phyloP scores from a whole-genome alignment of 306 rosid genomes.

The Gillenia trifoliata region DNA sequence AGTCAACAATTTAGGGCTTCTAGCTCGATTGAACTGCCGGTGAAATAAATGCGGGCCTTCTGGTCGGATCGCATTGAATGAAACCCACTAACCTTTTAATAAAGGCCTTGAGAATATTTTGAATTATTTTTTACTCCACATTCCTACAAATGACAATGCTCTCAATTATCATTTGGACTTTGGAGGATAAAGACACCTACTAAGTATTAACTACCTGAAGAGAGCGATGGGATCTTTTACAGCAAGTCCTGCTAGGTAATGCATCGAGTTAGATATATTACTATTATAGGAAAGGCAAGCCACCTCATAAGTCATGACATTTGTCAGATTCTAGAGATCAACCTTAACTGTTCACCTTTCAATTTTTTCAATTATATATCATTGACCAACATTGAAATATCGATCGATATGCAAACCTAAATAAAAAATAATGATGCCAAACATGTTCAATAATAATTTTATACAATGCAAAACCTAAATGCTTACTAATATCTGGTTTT shows the following conservation, averaged over 20 bases:
- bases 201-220: neutral
- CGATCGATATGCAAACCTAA: conserved; percentile 6
- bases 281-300: conserved; percentile 1
- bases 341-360: neutral
- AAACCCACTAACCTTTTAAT: too few relatives aligned
- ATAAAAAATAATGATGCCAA: conserved; percentile 27
- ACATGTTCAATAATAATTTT: neutral
- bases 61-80: too few relatives aligned
- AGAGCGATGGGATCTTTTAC: neutral
- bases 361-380: neutral
- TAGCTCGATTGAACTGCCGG: too few relatives aligned
- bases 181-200: neutral
- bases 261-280: neutral
- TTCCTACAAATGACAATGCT: too few relatives aligned
- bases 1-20: too few relatives aligned
- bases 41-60: too few relatives aligned
- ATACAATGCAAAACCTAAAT: neutral
- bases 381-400: neutral
- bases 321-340: neutral
- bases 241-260: neutral
- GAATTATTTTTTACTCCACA: too few relatives aligned
- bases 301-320: conserved; percentile 7
- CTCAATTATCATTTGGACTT: neutral
- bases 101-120: too few relatives aligned
- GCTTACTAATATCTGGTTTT: conserved; percentile 23